A percentile compares a stretch with the other conserved stretches of the same genome.
Conservation (phyloP, 805 yeast species). For the Nakazawaea ambrosiae region DNA sequence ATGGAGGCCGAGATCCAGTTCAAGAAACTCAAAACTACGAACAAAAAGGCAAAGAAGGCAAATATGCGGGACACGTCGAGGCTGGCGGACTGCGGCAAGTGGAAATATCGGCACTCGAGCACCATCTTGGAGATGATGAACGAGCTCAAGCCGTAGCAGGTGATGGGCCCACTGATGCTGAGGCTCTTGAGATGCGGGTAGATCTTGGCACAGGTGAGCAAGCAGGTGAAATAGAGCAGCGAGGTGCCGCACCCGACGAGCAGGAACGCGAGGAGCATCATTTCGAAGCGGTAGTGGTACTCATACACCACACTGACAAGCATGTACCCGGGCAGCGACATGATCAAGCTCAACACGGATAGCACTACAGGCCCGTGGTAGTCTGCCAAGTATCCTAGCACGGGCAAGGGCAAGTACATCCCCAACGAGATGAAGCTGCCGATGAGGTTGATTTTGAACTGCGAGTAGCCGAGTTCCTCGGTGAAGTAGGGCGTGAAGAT, state of each 20-base stretch:
- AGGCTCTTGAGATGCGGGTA: conserved; percentile 70
- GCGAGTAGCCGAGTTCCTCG: conserved; percentile 48
- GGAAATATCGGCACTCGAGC: conserved; percentile 32
- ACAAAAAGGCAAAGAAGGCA: conserved; percentile 41
- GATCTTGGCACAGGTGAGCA: conserved; percentile 80
- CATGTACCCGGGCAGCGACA: conserved; percentile 66
- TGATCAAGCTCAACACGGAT: conserved; percentile 50
- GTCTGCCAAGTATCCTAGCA: conserved; percentile 77
- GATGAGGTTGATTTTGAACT: conserved; percentile 60
- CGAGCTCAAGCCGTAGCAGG: conserved; percentile 80
- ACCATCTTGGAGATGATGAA: conserved; percentile 63
- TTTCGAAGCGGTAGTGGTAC: conserved; percentile 18
- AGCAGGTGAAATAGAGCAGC: conserved; percentile 60
- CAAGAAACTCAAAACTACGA: conserved; percentile 47
- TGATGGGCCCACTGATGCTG: conserved; percentile 83
- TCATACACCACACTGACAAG: conserved; percentile 33
- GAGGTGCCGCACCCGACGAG: conserved; percentile 69
- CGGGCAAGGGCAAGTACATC: conserved; percentile 77
- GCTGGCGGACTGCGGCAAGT: conserved; percentile 13
- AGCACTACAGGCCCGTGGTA: conserved; percentile 76
- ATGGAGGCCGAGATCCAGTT: conserved; percentile 62
- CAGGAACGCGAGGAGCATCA: conserved; percentile 44
- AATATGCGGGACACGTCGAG: conserved; percentile 49
- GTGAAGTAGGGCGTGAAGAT: conserved; percentile 70
- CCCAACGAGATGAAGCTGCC: conserved; percentile 74